Conservation (phyloP, 768 basidiomycete genomes). For the Mrakia gelida region DNA sequence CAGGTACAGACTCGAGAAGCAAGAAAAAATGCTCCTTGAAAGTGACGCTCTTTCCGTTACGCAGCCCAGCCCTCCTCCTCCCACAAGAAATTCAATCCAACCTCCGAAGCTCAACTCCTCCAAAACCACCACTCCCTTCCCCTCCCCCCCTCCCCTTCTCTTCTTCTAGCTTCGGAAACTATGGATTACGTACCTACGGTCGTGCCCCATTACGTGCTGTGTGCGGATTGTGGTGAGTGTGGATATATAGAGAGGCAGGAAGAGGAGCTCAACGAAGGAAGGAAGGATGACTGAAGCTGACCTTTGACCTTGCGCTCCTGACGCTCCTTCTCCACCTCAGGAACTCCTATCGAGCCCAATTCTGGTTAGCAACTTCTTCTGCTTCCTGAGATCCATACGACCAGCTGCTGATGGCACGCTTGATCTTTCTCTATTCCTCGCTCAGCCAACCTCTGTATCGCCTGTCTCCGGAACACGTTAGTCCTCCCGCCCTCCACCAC, state of each 20-base stretch:
- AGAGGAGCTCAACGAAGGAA: background rate
- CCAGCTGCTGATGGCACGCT: background rate
- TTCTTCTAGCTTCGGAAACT: background rate
- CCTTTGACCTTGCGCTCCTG: background rate
- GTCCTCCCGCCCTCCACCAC: conserved; percentile 38
- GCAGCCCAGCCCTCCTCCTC: conserved; percentile 40
- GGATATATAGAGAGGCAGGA: too few species aligned
- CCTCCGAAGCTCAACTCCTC: background rate
- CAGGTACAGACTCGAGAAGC: too few species aligned
- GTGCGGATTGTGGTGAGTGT: conserved; percentile 75
- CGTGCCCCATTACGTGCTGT: conserved; percentile 74
- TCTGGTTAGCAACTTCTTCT: conserved; percentile 48
- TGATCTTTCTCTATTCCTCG: background rate
- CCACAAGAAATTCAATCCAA: background rate
- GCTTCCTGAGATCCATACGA: background rate
- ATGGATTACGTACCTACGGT: conserved; percentile 79
- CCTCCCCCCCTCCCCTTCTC: background rate
- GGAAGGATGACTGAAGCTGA: conserved; percentile 14
- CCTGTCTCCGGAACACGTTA: conserved; percentile 80
- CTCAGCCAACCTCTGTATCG: conserved; percentile 72
- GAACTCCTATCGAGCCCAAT: conserved; percentile 82
- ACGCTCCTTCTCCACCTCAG: conserved; percentile 45
- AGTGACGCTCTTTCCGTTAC: too few species aligned
- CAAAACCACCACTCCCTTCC: background rate
- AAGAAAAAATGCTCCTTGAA: too few species aligned